Percentiles rank a stretch among this genome's conserved stretches.
Evolutionary conservation across 768 basidiomycete genomes (phyloP).

Genomic region (Calvatia gigantea): DNA sequence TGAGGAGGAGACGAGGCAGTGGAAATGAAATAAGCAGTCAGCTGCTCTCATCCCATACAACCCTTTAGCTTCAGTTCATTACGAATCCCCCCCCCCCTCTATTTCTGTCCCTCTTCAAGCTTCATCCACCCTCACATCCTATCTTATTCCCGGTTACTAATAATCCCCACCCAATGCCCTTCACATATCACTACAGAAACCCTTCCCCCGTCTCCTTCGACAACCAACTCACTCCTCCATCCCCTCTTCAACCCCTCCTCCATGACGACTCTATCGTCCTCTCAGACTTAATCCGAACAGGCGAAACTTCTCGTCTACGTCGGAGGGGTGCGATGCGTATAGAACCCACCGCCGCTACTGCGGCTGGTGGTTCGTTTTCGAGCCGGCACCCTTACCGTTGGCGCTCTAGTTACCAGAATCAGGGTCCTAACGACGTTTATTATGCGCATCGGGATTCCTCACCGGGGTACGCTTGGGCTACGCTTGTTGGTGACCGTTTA

Average conservation of each 20-base stretch:
- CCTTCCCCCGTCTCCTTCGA: not conserved
- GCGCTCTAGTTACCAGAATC: conserved; percentile 1
- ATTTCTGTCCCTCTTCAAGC: not conserved
- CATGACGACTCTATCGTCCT: conserved; percentile 67
- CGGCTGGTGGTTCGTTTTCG: too few species aligned
- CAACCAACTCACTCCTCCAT: conserved; percentile 1
- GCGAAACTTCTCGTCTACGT: conserved; percentile 71
- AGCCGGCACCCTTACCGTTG: conserved; percentile 6
- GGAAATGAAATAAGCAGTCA: not conserved
- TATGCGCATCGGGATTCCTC: conserved; percentile 15
- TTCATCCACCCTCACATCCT: too few species aligned
- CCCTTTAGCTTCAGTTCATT: not conserved
- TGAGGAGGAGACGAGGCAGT: too few species aligned
- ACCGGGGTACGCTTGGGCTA: conserved; percentile 9
- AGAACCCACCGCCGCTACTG: conserved; percentile 37
- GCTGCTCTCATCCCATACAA: not conserved
- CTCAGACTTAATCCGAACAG: conserved; percentile 70
- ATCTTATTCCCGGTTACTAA: too few species aligned
- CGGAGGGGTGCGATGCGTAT: conserved; percentile 70
- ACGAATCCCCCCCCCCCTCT: too few species aligned
- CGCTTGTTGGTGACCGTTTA: conserved; percentile 1
- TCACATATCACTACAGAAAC: conserved; percentile 5
- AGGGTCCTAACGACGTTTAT: conserved; percentile 7
- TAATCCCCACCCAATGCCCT: conserved; percentile 12
- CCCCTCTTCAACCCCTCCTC: not conserved